Evolutionary conservation across 768 basidiomycete genomes (phyloP), one percentile per base, ranked within the genome.

Genomic region (Trametes gibbosa): DNA sequence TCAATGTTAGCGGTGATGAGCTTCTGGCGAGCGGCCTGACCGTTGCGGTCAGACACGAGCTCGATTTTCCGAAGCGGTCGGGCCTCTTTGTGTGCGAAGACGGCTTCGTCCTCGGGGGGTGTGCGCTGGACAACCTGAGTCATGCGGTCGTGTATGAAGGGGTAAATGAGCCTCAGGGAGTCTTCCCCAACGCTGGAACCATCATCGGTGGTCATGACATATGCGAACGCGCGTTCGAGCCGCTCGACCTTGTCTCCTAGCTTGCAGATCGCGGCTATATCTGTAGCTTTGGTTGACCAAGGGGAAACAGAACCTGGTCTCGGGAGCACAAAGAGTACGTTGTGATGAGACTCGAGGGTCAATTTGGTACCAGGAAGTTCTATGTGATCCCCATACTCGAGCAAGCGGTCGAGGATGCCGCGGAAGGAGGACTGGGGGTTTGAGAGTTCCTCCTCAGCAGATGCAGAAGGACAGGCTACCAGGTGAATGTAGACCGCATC

Each of bases 251-350:
- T 77, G 2, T 73, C 70, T 19, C 80, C 84, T 2, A 99, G 85
- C 53, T 87, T 88, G 76, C 97, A 99, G 52, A 98, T 84, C 9
- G 75, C 76, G 21, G 95, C 83, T 55, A 99, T 98, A 70, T 99
- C 95, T 0, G 96, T 98, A 2, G 97, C 96, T 75, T 99, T 99
- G 74, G 92, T 96, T 5, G 96, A 98, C 97, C 97, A 99, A 2
- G 97, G 95, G 4, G 96, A 98, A 67, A 98, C 89, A 3, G 95
- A 95, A 3, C 96, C 95, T 8, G 85, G 80, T 58, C 95, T 77
- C 12, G 95, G 95, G 6, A 90, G 75, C 40, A 97, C 85, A 70
- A 85, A 96, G 41, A 85, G 74, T 12, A 86, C 75, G 49, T 83
- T 82, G 25, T 65, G 58, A 42, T 62, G 63, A 10, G 69, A 69